A percentile compares a stretch with the other conserved stretches of the same genome.
These are phyloP conservation scores for Debaryomycetaceae sp. DNA, from an alignment of 1,139 yeast species.

Conservation along the genomic window DNA sequence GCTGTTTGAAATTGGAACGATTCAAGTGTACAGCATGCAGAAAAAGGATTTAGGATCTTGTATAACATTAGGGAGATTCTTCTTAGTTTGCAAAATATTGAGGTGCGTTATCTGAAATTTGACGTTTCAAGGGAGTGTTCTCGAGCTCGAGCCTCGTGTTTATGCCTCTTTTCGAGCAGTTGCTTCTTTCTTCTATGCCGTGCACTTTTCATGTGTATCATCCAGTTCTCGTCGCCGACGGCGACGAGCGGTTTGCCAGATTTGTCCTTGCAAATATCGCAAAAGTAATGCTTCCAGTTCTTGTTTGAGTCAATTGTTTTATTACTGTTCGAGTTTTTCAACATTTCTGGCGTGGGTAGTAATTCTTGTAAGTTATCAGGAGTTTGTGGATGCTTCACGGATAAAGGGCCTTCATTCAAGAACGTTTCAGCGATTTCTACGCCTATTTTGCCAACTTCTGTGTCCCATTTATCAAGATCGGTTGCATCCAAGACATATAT, in stretches of 20 bases:
- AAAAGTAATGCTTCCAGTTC: conserved; percentile 68
- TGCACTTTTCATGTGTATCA: conserved; percentile 61
- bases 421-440: conserved; percentile 43
- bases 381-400: conserved; percentile 26
- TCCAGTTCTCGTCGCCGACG: conserved; percentile 74
- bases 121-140: no score
- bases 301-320: conserved; percentile 34
- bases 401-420: conserved; percentile 23
- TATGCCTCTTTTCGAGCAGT: conserved; percentile 15
- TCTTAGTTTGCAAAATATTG: no score
- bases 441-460: conserved; percentile 57
- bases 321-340: conserved; percentile 28
- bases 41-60: no score
- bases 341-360: conserved; percentile 21
- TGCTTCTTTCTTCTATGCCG: conserved; percentile 46
- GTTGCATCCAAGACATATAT: conserved; percentile 75
- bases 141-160: conserved; percentile 11
- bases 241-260: conserved; percentile 57
- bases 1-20: no score
- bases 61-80: no score
- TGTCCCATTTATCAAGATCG: conserved; percentile 58
- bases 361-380: conserved; percentile 43
- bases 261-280: conserved; percentile 63
- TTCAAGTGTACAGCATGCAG: no score
- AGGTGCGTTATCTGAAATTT: no score